Conservation (phyloP, 164 flowering plant genomes). For the Magnolia sinica region DNA sequence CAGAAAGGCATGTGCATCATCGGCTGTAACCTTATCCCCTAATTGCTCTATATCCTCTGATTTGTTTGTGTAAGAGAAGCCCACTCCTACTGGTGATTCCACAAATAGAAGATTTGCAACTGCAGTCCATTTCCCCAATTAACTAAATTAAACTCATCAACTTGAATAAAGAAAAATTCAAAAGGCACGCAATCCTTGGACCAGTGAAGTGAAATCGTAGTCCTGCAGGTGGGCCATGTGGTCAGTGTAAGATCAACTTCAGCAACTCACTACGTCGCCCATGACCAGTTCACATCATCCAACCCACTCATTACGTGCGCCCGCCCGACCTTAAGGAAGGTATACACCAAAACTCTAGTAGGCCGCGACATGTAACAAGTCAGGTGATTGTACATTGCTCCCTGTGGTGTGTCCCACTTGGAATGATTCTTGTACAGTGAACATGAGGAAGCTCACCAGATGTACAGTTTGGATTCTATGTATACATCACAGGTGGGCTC, state of each 20-base stretch:
- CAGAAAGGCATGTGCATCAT: conserved; percentile 50
- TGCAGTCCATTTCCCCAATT: conserved; percentile 9
- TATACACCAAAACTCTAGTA: too few relatives aligned
- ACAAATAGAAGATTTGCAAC: conserved; percentile 60
- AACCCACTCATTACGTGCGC: too few relatives aligned
- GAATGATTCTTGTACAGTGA: too few relatives aligned
- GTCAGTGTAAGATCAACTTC: neutral
- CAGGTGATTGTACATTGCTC: too few relatives aligned
- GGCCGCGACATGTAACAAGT: too few relatives aligned
- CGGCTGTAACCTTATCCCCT: conserved; percentile 47
- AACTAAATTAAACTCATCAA: neutral
- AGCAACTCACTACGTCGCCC: neutral
- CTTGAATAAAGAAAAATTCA: neutral
- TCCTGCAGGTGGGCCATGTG: neutral
- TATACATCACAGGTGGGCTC: too few relatives aligned
- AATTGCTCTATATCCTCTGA: conserved; percentile 33
- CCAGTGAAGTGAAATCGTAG: neutral
- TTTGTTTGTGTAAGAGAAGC: conserved; percentile 57
- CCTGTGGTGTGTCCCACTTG: too few relatives aligned
- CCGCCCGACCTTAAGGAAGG: too few relatives aligned
- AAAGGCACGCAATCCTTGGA: neutral
- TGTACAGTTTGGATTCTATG: too few relatives aligned
- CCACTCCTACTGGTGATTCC: conserved; percentile 64
- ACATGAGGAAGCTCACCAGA: too few relatives aligned
- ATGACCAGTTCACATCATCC: neutral